phyloP scores from a whole-genome alignment of 2,329 filamentous ascomycete species.

The Corynespora cassiicola region DNA sequence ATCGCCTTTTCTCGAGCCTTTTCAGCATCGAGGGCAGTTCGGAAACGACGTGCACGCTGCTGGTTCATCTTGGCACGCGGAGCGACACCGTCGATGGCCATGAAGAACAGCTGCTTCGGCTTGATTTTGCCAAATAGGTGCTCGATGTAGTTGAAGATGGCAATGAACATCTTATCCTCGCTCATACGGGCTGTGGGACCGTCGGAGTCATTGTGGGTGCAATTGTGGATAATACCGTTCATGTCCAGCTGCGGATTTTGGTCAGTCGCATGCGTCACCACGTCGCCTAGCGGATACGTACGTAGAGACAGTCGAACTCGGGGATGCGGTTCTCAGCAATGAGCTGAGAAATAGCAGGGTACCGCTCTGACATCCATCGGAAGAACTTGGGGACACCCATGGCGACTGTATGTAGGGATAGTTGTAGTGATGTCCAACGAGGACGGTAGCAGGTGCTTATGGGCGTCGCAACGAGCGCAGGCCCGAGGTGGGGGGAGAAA shows the following conservation, averaged over 20 bases:
- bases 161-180: slow-evolving; percentile 99
- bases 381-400: slow-evolving; percentile 92
- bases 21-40: slow-evolving; percentile 91
- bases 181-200: slow-evolving; percentile 90
- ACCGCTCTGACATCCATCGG: slow-evolving; percentile 98
- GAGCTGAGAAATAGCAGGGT: slow-evolving; percentile 96
- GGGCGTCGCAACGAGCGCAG: slow-evolving; percentile 7
- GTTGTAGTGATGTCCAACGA: slow-evolving; percentile 14
- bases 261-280: slow-evolving; percentile 17
- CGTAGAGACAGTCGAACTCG: slow-evolving; percentile 97
- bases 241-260: slow-evolving; percentile 74
- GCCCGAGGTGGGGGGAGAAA: background rate
- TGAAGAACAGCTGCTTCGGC: slow-evolving; percentile 97
- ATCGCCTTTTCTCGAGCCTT: slow-evolving; percentile 91
- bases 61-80: slow-evolving; percentile 99
- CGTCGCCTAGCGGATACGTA: slow-evolving; percentile 45
- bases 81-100: slow-evolving; percentile 98
- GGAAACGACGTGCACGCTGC: slow-evolving; percentile 92
- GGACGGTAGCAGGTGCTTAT: slow-evolving; percentile 2
- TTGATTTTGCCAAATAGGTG: slow-evolving; percentile 99
- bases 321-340: slow-evolving; percentile 99
- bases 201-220: slow-evolving; percentile 95
- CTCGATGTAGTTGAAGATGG: slow-evolving; percentile 99
- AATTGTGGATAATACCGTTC: slow-evolving; percentile 99
- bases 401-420: slow-evolving; percentile 28